Evolutionary conservation across 371 early-diverging fungal species (phyloP).

Genomic region (Mucor piriformis): DNA sequence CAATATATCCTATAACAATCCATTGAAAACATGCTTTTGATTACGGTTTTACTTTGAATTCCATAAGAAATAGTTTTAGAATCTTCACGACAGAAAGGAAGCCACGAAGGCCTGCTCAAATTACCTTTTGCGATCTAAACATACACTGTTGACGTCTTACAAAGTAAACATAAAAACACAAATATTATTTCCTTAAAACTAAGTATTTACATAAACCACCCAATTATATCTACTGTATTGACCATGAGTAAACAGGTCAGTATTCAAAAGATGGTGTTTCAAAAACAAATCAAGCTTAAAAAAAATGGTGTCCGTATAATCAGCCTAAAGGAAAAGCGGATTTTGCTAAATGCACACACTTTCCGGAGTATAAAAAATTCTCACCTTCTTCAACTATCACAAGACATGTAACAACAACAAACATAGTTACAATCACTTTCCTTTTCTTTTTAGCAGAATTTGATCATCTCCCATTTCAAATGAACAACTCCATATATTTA

Average conservation of each 20-base stretch:
- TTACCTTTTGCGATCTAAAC: background rate
- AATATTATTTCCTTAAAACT: conserved; percentile 2
- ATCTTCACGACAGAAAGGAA: too few relatives aligned
- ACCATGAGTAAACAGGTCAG: conserved; percentile 1
- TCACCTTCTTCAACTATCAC: conserved; percentile 10
- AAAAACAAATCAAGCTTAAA: conserved; percentile 3
- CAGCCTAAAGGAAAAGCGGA: conserved; percentile 8
- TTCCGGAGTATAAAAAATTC: conserved; percentile 14
- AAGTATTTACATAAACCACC: background rate
- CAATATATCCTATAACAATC: too few relatives aligned
- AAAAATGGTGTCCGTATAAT: conserved; percentile 3
- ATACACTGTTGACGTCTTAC: background rate
- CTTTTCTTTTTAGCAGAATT: conserved; percentile 9
- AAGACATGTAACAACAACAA: background rate
- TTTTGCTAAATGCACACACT: conserved; percentile 3
- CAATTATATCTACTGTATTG: conserved; percentile 2
- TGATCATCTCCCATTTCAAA: conserved; percentile 6
- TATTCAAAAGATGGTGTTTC: conserved; percentile 7
- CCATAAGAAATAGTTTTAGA: too few relatives aligned
- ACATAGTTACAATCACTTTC: conserved; percentile 7
- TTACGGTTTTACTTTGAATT: too few relatives aligned
- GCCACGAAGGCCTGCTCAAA: background rate
- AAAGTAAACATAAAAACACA: background rate
- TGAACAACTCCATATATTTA: conserved; percentile 9
- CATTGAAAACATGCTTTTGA: too few relatives aligned